Conservation (phyloP, 306 rosid genomes). For the Vigna reflexopilosa region DNA sequence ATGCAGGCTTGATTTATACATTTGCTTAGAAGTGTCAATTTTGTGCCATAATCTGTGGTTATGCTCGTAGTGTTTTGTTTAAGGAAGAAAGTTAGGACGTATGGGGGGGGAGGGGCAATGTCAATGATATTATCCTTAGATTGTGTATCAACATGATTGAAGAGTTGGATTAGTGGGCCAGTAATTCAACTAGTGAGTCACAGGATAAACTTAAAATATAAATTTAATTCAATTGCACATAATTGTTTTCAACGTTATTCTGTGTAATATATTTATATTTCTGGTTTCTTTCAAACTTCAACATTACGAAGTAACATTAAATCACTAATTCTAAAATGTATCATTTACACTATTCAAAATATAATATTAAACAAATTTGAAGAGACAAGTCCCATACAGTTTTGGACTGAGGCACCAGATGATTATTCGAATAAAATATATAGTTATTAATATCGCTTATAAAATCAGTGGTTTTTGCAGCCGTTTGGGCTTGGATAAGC, state of each 20-base stretch:
- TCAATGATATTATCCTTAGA: not conserved
- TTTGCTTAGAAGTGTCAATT: constrained; percentile 13
- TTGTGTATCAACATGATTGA: not conserved
- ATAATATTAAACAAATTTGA: not conserved
- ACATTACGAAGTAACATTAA: not conserved
- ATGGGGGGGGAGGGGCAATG: not conserved
- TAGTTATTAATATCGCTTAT: not conserved
- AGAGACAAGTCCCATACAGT: not conserved
- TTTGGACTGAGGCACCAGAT: not conserved
- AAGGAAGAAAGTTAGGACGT: not conserved
- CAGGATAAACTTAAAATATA: not conserved
- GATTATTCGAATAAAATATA: not conserved
- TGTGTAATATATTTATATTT: not conserved
- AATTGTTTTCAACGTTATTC: not conserved
- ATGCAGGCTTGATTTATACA: constrained; percentile 18
- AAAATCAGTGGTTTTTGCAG: not conserved
- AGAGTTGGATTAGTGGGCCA: not conserved
- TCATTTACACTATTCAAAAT: not conserved
- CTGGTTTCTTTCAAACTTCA: not conserved
- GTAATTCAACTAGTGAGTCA: not conserved
- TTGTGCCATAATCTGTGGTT: constrained; percentile 14
- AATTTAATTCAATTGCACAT: not conserved
- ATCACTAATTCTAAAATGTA: not conserved
- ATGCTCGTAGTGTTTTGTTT: constrained; percentile 5
- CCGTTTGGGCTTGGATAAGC: not conserved